phyloP scores from a whole-genome alignment of 805 yeast genomes.

The Yarrowia sp. region DNA sequence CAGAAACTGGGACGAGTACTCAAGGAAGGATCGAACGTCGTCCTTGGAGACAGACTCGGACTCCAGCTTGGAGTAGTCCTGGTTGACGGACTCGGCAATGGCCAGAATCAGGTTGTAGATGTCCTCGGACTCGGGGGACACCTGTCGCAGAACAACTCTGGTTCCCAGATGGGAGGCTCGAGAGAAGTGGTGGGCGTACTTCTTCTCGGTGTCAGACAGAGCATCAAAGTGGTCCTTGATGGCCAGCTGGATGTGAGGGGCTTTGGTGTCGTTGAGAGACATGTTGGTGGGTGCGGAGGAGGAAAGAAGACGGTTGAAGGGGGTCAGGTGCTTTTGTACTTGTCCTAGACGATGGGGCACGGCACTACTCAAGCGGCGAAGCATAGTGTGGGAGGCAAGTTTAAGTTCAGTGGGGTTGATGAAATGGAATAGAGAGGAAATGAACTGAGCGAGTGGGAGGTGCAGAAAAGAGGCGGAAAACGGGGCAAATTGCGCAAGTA shows the following conservation, averaged over 20 bases:
- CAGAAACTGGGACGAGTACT: conserved; percentile 69
- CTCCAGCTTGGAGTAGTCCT: conserved; percentile 60
- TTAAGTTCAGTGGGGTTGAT: conserved; percentile 1
- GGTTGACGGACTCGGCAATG: conserved; percentile 60
- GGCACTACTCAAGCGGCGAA: conserved; percentile 40
- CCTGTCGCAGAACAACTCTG: conserved; percentile 78
- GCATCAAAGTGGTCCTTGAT: conserved; percentile 74
- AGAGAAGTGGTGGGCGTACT: conserved; percentile 83
- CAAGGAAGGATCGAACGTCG: conserved; percentile 56
- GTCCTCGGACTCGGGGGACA: conserved; percentile 78
- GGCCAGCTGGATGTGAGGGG: conserved; percentile 74
- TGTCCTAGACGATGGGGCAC: conserved; percentile 39
- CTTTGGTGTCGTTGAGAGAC: conserved; percentile 55
- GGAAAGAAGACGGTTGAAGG: conserved; percentile 10
- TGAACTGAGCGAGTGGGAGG: background rate
- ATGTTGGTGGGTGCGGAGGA: conserved; percentile 6
- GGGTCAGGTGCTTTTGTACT: conserved; percentile 34
- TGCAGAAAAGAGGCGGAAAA: background rate
- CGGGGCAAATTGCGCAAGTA: background rate
- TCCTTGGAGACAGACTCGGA: conserved; percentile 55
- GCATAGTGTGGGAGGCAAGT: conserved; percentile 29
- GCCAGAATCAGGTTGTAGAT: conserved; percentile 73
- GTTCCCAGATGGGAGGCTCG: conserved; percentile 87
- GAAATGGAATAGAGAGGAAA: background rate
- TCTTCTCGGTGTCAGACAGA: conserved; percentile 64